Percentiles rank a stretch among this genome's conserved stretches.
Conservation (phyloP, 2,329 filamentous ascomycete genomes). For the Penicillium sp. region DNA sequence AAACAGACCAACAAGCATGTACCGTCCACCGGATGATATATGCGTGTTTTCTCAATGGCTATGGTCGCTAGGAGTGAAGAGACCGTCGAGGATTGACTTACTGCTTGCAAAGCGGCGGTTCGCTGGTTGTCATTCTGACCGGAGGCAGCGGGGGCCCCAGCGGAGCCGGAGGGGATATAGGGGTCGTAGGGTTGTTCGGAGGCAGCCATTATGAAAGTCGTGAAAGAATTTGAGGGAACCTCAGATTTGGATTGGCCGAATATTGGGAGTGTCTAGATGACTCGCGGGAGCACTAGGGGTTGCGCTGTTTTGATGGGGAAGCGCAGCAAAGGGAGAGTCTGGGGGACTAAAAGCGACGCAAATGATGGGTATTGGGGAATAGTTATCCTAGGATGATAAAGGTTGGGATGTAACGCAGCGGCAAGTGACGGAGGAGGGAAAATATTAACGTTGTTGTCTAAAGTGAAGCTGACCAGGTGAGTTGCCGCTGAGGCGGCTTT, state of each 20-base stretch:
- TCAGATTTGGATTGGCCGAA: constrained; percentile 17
- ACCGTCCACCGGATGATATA: background rate
- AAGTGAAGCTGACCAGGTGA: constrained; percentile 23
- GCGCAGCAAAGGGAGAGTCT: background rate
- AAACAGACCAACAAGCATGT: background rate
- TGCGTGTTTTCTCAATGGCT: background rate
- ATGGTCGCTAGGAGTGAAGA: background rate
- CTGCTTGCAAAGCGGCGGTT: constrained; percentile 76
- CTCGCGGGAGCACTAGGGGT: constrained; percentile 17
- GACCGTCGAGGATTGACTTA: constrained; percentile 53
- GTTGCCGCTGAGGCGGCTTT: constrained; percentile 23
- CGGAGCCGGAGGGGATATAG: constrained; percentile 72
- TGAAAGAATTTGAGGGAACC: background rate
- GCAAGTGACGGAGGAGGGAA: background rate
- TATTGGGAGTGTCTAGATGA: constrained; percentile 7
- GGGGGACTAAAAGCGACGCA: background rate
- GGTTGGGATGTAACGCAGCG: constrained; percentile 1
- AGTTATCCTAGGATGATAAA: background rate
- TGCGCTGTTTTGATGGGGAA: constrained; percentile 18
- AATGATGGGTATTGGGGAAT: background rate
- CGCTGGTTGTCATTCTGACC: constrained; percentile 58
- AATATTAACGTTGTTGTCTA: constrained; percentile 6
- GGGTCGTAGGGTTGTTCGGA: constrained; percentile 73
- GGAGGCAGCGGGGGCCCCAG: constrained; percentile 53
- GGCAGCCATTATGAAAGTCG: constrained; percentile 48